A percentile compares a stretch with the other conserved stretches of the same genome.
These are phyloP conservation scores for Plectosphaerella sp. DNA, from an alignment of 2,329 filamentous ascomycete genomes.

Conservation along the genomic window DNA sequence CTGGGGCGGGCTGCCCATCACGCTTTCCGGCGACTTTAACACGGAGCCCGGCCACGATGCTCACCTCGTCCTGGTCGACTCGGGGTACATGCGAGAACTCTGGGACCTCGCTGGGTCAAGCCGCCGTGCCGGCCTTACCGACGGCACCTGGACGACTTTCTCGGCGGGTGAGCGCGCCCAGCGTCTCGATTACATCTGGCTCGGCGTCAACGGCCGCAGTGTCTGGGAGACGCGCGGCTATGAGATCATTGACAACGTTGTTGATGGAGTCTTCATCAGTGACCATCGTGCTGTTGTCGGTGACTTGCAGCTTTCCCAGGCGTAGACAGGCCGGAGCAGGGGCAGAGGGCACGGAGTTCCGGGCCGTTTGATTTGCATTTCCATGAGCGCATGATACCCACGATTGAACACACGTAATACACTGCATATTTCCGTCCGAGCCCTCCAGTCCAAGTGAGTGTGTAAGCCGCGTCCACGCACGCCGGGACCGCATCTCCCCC, in stretches of 20 bases:
- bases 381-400: too few species aligned
- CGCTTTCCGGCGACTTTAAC: constrained; percentile 49
- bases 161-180: constrained; percentile 31
- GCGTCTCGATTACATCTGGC: constrained; percentile 64
- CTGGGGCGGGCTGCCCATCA: constrained; percentile 24
- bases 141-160: constrained; percentile 64
- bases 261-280: constrained; percentile 45
- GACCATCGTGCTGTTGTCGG: constrained; percentile 66
- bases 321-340: too few species aligned
- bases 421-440: too few species aligned
- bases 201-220: constrained; percentile 27
- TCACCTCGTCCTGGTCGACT: constrained; percentile 15
- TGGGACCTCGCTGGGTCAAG: constrained; percentile 23
- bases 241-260: constrained; percentile 52
- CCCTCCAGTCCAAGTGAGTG: too few species aligned
- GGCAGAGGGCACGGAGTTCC: too few species aligned
- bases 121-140: constrained; percentile 16
- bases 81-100: constrained; percentile 24
- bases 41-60: constrained; percentile 31
- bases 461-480: too few species aligned
- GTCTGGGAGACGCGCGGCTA: constrained; percentile 40
- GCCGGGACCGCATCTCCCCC: too few species aligned
- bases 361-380: too few species aligned
- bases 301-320: constrained; percentile 35
- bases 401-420: too few species aligned